phyloP scores from a whole-genome alignment of 352 stramenopile species.

The Pseudoperonospora humuli region DNA sequence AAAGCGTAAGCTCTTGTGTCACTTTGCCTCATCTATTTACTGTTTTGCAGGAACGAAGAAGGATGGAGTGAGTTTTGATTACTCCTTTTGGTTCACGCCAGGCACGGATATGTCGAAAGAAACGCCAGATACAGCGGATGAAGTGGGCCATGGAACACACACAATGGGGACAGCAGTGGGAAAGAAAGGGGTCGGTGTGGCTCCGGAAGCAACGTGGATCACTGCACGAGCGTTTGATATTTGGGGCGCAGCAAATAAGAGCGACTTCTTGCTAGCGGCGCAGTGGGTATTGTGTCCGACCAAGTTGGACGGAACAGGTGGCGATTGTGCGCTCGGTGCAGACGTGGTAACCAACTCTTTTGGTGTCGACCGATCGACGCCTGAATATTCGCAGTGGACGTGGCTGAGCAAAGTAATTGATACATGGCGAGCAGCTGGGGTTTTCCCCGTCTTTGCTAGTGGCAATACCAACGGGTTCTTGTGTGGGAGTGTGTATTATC shows the following conservation, averaged over 20 bases:
- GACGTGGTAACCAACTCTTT: constrained; percentile 67
- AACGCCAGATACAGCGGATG: constrained; percentile 54
- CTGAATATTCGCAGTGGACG: constrained; percentile 42
- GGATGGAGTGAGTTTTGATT: constrained; percentile 43
- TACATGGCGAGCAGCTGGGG: constrained; percentile 39
- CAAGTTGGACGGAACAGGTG: constrained; percentile 31
- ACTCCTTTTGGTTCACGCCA: constrained; percentile 59
- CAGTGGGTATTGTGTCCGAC: constrained; percentile 69
- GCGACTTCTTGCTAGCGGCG: constrained; percentile 53
- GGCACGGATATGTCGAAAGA: constrained; percentile 45
- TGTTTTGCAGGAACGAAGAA: constrained; percentile 16
- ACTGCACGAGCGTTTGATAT: constrained; percentile 58
- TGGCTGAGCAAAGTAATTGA: constrained; percentile 52
- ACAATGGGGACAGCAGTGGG: constrained; percentile 58
- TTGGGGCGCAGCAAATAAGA: constrained; percentile 49
- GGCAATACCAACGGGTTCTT: constrained; percentile 69
- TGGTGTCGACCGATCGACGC: constrained; percentile 38
- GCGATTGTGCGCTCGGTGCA: constrained; percentile 47
- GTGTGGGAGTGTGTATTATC: constrained; percentile 64
- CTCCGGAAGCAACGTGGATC: constrained; percentile 58
- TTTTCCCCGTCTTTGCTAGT: constrained; percentile 55
- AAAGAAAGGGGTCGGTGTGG: constrained; percentile 43
- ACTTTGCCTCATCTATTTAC: neutral
- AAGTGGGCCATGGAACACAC: constrained; percentile 64
- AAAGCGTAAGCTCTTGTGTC: neutral